Conservation (phyloP, 768 basidiomycete species). For the Pleurotus platypus region DNA sequence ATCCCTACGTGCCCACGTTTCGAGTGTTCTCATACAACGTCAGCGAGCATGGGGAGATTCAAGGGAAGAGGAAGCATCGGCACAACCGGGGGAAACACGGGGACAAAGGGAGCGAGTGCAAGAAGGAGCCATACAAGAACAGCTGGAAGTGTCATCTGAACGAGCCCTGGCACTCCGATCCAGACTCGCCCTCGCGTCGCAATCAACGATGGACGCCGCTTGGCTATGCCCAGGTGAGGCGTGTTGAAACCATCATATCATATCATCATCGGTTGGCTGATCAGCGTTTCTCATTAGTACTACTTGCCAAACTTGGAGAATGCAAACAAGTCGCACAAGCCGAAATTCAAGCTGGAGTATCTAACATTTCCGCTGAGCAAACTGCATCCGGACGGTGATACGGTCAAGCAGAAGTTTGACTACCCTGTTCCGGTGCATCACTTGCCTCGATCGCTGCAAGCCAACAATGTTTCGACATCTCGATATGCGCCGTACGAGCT, state of each 20-base stretch:
- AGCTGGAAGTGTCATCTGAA: constrained; percentile 65
- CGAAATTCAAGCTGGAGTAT: constrained; percentile 77
- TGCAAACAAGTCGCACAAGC: constrained; percentile 43
- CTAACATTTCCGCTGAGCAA: constrained; percentile 51
- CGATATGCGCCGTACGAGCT: constrained; percentile 69
- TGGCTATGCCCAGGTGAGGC: constrained; percentile 79
- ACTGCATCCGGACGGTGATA: constrained; percentile 32
- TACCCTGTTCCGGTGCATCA: constrained; percentile 56
- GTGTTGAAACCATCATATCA: constrained; percentile 11
- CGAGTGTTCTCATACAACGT: constrained; percentile 82
- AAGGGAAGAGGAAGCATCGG: constrained; percentile 41
- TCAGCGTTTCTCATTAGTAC: constrained; percentile 41
- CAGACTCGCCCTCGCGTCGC: constrained; percentile 62
- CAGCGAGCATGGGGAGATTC: constrained; percentile 29
- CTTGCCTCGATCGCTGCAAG: constrained; percentile 47
- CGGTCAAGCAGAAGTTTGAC: constrained; percentile 23
- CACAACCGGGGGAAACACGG: constrained; percentile 44
- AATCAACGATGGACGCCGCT: constrained; percentile 73
- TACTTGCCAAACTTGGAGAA: constrained; percentile 56
- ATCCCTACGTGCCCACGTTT: constrained; percentile 78
- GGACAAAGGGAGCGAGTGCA: constrained; percentile 43
- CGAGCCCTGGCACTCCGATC: constrained; percentile 58
- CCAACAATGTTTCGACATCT: constrained; percentile 34
- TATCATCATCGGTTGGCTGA: constrained; percentile 3
- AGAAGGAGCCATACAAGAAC: constrained; percentile 45